Conservation (phyloP, 352 stramenopile genomes). For the Globisporangium irregulare region DNA sequence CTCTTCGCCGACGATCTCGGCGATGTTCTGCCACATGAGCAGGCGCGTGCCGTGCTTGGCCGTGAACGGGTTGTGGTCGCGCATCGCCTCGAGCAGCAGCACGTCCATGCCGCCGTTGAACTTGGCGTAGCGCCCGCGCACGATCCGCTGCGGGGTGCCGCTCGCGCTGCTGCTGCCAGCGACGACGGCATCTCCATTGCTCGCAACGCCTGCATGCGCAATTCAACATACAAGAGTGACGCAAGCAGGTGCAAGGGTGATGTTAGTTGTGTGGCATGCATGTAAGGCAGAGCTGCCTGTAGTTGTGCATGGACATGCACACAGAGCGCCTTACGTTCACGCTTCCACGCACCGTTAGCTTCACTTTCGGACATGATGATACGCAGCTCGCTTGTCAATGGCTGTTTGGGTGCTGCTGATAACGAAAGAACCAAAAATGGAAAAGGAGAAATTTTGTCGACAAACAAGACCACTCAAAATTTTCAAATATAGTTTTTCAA, state of each 20-base stretch:
- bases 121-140: constrained; percentile 74
- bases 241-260: not conserved
- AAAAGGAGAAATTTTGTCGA: constrained; percentile 1
- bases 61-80: constrained; percentile 70
- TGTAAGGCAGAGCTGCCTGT: not conserved
- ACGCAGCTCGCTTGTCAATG: not conserved
- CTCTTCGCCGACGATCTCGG: constrained; percentile 52
- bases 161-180: not conserved
- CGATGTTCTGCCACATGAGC: constrained; percentile 78
- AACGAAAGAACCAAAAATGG: not conserved
- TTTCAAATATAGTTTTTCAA: not conserved
- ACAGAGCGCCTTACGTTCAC: not conserved
- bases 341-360: constrained; percentile 2
- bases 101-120: constrained; percentile 81
- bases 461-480: constrained; percentile 5
- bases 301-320: not conserved
- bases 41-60: constrained; percentile 82
- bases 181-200: not conserved
- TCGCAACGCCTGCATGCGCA: not conserved
- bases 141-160: constrained; percentile 22
- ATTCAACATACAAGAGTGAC: not conserved
- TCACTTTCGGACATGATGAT: constrained; percentile 2
- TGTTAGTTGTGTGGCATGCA: not conserved
- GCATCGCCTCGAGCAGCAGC: constrained; percentile 67
- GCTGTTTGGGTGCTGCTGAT: constrained; percentile 1